Evolutionary conservation across 202 grass and related monocot species (phyloP), one percentile per base, ranked within the genome.

Genomic region (Schoenoplectus tabernaemontani): DNA sequence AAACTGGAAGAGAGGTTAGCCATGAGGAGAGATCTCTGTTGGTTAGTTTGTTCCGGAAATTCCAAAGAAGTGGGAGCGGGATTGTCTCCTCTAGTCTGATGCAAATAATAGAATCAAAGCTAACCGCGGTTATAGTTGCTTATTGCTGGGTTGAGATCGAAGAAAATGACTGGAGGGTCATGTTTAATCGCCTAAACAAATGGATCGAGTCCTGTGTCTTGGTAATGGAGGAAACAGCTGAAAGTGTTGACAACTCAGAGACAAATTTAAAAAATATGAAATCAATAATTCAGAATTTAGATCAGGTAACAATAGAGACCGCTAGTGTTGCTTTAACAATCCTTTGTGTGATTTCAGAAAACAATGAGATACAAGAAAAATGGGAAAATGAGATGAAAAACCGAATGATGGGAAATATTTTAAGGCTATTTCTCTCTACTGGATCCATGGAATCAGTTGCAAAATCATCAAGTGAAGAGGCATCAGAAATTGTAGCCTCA

Each of bases 171-270:
- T 97, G 89, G 94, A 67, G 47, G 64, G 89, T 87, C 71, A 82
- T 97, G 67, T 84, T 92, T 44, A 70, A 78, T 82, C 70, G 71
- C 56, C 75, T 89, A 72, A 82, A 82, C 61, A 90, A 83, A 76
- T 92, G 94, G 86, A 85, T 93, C 36, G 87, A 93, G 76, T 93
- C 79, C 39, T 88, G 83, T 77, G 86, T 90, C 86, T 84, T 93
- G 64, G 82, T 93, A 62, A 85, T 97, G 87, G 94, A 97, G 83
- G 94, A 97, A 88, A 90, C 85, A 61, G 79, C 87, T 37, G 91
- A 97, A 75, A 83, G 50, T 43, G 46, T 83, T 44, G 59, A 86
- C 77, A 91, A 90, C 70, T 80, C 47, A 70, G 75, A 86, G 77
- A 79, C 59, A 75, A 86, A 43, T 68, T 80, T 83, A 65, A 83